Evolutionary conservation across 768 basidiomycete genomes (phyloP).

Genomic region (Panaeolus papilionaceus): DNA sequence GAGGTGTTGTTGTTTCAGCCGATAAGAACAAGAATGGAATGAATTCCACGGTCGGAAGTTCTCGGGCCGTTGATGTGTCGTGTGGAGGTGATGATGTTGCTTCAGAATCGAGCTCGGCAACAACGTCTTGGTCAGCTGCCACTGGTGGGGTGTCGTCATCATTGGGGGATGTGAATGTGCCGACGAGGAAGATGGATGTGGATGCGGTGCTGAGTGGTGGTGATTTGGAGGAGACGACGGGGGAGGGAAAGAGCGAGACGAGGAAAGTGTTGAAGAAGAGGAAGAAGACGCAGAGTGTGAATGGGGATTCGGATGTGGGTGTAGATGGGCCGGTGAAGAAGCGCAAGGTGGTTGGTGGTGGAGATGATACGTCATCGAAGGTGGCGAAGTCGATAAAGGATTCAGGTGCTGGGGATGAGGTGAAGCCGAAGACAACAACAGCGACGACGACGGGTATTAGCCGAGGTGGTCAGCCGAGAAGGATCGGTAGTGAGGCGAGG

Average conservation of each 20-base stretch:
- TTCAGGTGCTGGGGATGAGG: background rate
- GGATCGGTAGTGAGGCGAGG: background rate
- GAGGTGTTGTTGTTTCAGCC: background rate
- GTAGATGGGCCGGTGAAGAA: slow-evolving; percentile 29
- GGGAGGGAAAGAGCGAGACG: background rate
- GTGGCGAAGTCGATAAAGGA: background rate
- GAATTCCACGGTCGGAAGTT: slow-evolving; percentile 8
- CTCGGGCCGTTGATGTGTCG: background rate
- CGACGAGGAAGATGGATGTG: background rate
- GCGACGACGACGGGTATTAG: background rate
- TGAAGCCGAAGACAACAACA: slow-evolving; percentile 17
- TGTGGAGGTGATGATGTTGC: background rate
- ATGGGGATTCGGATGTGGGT: slow-evolving; percentile 21
- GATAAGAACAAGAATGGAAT: background rate
- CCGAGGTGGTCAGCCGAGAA: background rate
- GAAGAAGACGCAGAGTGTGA: slow-evolving; percentile 29
- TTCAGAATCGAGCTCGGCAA: background rate
- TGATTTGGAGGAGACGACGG: background rate
- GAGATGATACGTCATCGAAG: slow-evolving; percentile 18
- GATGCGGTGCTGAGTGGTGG: too few relatives aligned
- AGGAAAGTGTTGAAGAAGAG: slow-evolving; percentile 29
- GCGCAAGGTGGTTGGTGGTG: slow-evolving; percentile 11
- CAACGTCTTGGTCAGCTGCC: background rate
- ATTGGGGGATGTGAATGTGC: background rate
- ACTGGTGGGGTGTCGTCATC: background rate